Evolutionary conservation across 306 rosid species (phyloP).

Genomic region (Arachis stenosperma): DNA sequence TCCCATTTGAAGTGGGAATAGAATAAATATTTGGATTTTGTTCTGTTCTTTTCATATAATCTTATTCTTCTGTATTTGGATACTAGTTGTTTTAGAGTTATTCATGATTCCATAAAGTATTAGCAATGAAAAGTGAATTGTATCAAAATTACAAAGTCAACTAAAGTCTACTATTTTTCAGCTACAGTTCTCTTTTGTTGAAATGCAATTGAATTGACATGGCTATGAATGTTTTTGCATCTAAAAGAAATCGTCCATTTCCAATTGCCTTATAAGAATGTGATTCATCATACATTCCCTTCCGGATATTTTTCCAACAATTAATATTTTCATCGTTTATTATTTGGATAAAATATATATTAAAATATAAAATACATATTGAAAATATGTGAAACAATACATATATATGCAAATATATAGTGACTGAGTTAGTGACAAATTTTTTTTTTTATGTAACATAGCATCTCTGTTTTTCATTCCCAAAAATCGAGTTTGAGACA

Average conservation of each 20-base stretch:
- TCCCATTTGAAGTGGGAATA: too few species aligned
- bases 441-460: too few species aligned
- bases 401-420: too few species aligned
- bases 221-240: constrained; percentile 1
- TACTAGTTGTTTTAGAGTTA: constrained; percentile 37
- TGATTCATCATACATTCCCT: too few species aligned
- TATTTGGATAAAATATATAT: too few species aligned
- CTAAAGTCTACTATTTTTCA: background rate
- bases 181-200: constrained; percentile 21
- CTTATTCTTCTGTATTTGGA: constrained; percentile 36
- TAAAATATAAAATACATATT: too few species aligned
- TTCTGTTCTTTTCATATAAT: constrained; percentile 43
- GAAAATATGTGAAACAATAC: too few species aligned
- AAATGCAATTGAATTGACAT: constrained; percentile 2
- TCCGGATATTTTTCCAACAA: too few species aligned
- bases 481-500: too few species aligned
- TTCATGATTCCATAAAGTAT: constrained; percentile 1
- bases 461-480: too few species aligned
- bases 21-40: constrained; percentile 49
- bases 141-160: constrained; percentile 25
- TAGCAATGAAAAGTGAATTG: constrained; percentile 41
- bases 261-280: background rate
- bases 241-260: background rate
- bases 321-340: too few species aligned
- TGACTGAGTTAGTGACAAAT: too few species aligned